phyloP scores from a whole-genome alignment of 1,284 basidiomycete genomes.

The Schizophyllum amplum region DNA sequence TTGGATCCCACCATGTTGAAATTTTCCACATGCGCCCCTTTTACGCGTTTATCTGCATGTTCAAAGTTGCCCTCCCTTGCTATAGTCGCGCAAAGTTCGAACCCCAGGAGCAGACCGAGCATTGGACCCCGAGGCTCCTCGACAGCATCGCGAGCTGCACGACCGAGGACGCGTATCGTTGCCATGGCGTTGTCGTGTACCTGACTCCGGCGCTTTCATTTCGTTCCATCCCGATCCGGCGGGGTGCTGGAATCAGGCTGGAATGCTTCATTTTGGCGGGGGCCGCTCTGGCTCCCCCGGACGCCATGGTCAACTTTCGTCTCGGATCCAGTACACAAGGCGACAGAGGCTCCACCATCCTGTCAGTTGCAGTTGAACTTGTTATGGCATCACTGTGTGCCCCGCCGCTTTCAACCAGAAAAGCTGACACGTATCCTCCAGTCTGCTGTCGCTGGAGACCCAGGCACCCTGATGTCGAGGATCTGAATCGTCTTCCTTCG shows the following conservation, averaged over 20 bases:
- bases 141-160: neutral
- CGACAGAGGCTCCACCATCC: neutral
- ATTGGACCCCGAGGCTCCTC: neutral
- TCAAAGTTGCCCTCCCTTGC: too few species aligned
- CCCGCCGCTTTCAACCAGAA: neutral
- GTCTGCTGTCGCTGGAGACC: neutral
- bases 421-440: neutral
- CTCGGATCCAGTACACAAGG: neutral
- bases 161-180: neutral
- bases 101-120: neutral
- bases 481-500: neutral
- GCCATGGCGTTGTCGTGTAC: neutral
- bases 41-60: too few species aligned
- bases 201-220: neutral
- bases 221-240: neutral
- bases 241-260: neutral
- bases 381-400: neutral
- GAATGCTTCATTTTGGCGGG: neutral
- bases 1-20: neutral
- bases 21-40: neutral
- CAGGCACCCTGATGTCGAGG: neutral
- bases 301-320: neutral
- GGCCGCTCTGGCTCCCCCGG: neutral
- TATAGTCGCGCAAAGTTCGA: too few species aligned
- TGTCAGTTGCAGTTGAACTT: neutral